Percentiles rank a stretch among this genome's conserved stretches.
Evolutionary conservation across 2,329 filamentous ascomycete genomes (phyloP).

Genomic region (Cryphonectria naterciae): DNA sequence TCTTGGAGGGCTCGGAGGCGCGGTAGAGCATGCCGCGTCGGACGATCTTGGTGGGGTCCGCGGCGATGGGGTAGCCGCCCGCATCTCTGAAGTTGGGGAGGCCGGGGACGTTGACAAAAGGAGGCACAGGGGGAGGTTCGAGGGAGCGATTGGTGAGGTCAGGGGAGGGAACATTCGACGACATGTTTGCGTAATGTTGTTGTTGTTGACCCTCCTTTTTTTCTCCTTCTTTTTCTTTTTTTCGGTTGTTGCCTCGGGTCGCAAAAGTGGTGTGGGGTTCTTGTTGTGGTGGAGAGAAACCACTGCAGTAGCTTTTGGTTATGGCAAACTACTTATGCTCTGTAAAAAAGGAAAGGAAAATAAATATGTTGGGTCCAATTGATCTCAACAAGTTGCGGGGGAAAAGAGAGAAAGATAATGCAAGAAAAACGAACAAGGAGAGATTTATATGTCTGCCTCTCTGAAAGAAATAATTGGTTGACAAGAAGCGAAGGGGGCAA

Average conservation of each 20-base stretch:
- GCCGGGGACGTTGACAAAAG: constrained; percentile 58
- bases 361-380: background rate
- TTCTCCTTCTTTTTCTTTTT: background rate
- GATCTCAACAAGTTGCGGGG: too few species aligned
- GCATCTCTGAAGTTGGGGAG: constrained; percentile 72
- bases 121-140: constrained; percentile 43
- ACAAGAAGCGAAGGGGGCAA: background rate
- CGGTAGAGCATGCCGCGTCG: constrained; percentile 64
- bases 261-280: background rate
- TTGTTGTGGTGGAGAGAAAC: background rate
- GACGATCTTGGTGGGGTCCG: constrained; percentile 44
- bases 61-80: constrained; percentile 58
- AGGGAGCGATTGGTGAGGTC: constrained; percentile 16
- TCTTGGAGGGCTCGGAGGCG: constrained; percentile 66
- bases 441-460: background rate
- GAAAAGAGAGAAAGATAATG: background rate
- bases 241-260: background rate
- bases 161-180: background rate
- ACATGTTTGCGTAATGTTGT: background rate
- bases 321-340: background rate
- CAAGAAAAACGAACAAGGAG: background rate
- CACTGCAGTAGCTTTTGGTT: background rate
- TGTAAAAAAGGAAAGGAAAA: background rate
- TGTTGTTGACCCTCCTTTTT: background rate
- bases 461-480: background rate